Evolutionary conservation across 345 rosid genomes (phyloP), one percentile per base, ranked within the genome.

Genomic region (Melaleuca alternifolia): DNA sequence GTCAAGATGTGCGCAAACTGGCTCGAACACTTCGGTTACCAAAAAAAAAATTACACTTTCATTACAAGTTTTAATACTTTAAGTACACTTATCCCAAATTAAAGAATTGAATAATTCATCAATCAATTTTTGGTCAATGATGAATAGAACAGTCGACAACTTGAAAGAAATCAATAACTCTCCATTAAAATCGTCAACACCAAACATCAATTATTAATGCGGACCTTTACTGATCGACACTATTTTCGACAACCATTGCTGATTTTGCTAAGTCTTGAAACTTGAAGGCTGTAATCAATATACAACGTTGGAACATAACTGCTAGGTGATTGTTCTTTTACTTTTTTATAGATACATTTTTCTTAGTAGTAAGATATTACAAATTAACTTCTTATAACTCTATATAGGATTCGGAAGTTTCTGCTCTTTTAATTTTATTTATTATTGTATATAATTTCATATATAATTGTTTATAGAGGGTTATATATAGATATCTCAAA

Each of bases 101-200:
- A n/a, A n/a, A n/a, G n/a, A n/a, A n/a, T n/a, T n/a, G n/a, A n/a
- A n/a, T n/a, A n/a, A n/a, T n/a, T n/a, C n/a, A n/a, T n/a, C n/a
- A n/a, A n/a, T n/a, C n/a, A n/a, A n/a, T n/a, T n/a, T 28, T 61
- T 61, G 28, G 18, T 61, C 0, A 61, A 61, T 1, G 14, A 28
- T 28, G 2, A 61, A 61, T 5, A 13, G 0, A 28, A 13, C 0
- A 1, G 1, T 61, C 0, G 0, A 28, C 37, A 61, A 28, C 8
- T 61, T 28, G 10, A 59, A 61, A 61, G 20, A 2, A 13, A 28
- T 28, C 1, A 0, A 28, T 1, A 61, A 61, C 75, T 61, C 41
- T 61, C 28, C 37, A 28, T 6, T 61, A 14, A 6, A 61, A 5
- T 61, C 20, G 28, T 61, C 7, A 14, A 28, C 41, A 61, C 20